Base-by-base conservation (phyloP, 1,284 basidiomycete genomes). In the Cystobasidium slooffiae region DNA sequence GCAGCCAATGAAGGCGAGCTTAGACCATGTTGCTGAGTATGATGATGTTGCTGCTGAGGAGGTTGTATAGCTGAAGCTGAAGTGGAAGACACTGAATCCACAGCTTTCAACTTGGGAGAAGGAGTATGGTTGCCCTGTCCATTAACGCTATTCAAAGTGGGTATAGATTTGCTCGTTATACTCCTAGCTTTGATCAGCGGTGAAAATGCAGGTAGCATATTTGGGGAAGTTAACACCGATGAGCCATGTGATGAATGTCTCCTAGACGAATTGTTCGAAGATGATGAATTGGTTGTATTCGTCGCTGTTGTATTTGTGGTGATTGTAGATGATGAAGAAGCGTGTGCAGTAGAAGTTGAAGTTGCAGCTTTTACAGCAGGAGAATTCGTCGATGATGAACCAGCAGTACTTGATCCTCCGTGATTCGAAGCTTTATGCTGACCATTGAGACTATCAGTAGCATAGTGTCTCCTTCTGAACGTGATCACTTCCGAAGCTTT, bases 401-500 rank as follows among this genome's bases (percentile, higher is more conserved):
- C 39, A 16, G 56, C 43, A 16, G 56, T 43, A 41, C 9, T 43
- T 9, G 56, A 59, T 18, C 56, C 56, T 31, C 31, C 31, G 5
- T 31, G 31, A 55, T 66, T 47, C 16, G 64, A 66, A 39, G 37
- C 53, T 53, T 66, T 66, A 24, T 66, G 64, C 18, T 66, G 41
- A 0, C 69, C 61, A 55, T 72, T 72, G 2, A 62, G 41, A 16
- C n/a, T 43, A 14, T 55, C 69, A 43, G 58, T 46, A 22, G 49
- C 64, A 47, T 70, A 31, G 31, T 62, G 69, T 8, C 69, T 20
- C 24, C 69, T 51, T 47, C 69, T 51, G 24, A 72, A 72, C 1
- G 69, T 72, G 46, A 72, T 72, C 20, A 61, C 58, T 46, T 72
- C 69, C 20, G 69, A 63, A 9, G 69, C 24, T 14, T 63, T 49